Conservation (phyloP, 495 filamentous ascomycete genomes). For the Paragyromitra xinjiangensis region DNA sequence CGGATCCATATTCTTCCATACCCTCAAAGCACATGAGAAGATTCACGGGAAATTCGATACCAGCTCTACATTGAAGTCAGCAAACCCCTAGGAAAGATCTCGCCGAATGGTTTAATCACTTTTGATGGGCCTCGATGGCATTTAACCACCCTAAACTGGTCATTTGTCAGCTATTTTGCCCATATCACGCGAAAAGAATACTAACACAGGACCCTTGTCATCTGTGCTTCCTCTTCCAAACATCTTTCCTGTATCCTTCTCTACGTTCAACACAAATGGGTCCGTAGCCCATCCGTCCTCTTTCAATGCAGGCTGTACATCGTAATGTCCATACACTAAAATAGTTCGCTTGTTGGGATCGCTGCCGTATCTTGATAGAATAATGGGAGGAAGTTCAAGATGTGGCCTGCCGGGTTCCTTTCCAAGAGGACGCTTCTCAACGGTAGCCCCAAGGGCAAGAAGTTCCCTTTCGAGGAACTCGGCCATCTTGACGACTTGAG, state of each 20-base stretch:
- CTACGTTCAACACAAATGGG: slow-evolving; percentile 88
- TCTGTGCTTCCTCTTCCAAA: slow-evolving; percentile 94
- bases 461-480: slow-evolving; percentile 87
- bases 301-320: slow-evolving; percentile 93
- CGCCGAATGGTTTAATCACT: slow-evolving; percentile 56
- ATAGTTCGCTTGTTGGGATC: slow-evolving; percentile 93
- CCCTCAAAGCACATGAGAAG: slow-evolving; percentile 99
- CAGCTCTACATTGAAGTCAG: slow-evolving; percentile 63
- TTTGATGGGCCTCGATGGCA: slow-evolving; percentile 95
- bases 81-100: background rate
- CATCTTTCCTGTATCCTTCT: slow-evolving; percentile 85
- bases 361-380: slow-evolving; percentile 88
- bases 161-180: slow-evolving; percentile 23
- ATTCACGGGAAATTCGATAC: slow-evolving; percentile 95
- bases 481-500: slow-evolving; percentile 95
- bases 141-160: slow-evolving; percentile 86
- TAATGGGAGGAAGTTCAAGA: slow-evolving; percentile 89
- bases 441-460: slow-evolving; percentile 80
- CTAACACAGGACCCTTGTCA: slow-evolving; percentile 90
- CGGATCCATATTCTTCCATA: slow-evolving; percentile 99
- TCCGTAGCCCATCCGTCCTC: slow-evolving; percentile 97
- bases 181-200: background rate
- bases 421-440: slow-evolving; percentile 83
- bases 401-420: slow-evolving; percentile 89
- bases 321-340: slow-evolving; percentile 97